Conservation (phyloP, 2,329 filamentous ascomycete genomes). For the Allantophomopsis cytisporea region DNA sequence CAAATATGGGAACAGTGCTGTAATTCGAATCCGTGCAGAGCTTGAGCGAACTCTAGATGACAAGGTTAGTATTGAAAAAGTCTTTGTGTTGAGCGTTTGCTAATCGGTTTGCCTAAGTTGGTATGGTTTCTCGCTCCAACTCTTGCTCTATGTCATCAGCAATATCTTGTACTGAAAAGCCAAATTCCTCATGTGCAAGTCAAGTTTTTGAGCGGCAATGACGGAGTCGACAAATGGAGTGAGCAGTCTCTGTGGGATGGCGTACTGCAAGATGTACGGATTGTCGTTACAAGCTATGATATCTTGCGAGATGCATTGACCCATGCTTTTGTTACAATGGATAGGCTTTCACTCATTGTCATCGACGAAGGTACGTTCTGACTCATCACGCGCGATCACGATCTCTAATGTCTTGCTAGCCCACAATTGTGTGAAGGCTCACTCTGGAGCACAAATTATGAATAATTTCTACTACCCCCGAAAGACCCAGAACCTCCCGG, state of each 20-base stretch:
- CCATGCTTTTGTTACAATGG: slow-evolving; percentile 43
- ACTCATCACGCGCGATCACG: background rate
- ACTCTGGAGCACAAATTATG: slow-evolving; percentile 18
- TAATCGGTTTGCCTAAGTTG: slow-evolving; percentile 18
- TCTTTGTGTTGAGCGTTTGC: background rate
- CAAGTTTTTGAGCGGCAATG: slow-evolving; percentile 35
- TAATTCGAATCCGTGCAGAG: slow-evolving; percentile 52
- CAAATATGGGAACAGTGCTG: slow-evolving; percentile 31
- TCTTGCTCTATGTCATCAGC: slow-evolving; percentile 50
- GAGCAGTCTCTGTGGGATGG: slow-evolving; percentile 42
- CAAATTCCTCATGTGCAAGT: slow-evolving; percentile 40
- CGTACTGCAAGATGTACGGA: slow-evolving; percentile 34
- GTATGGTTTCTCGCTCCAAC: slow-evolving; percentile 63
- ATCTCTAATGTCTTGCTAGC: slow-evolving; percentile 5
- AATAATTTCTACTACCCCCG: slow-evolving; percentile 14
- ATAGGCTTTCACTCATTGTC: slow-evolving; percentile 35
- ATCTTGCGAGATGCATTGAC: slow-evolving; percentile 40
- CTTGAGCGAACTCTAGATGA: slow-evolving; percentile 35
- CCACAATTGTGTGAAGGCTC: slow-evolving; percentile 17
- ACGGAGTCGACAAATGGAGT: slow-evolving; percentile 46
- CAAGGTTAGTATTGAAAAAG: slow-evolving; percentile 31
- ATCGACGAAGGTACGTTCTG: slow-evolving; percentile 43
- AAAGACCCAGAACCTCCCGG: background rate
- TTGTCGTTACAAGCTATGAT: slow-evolving; percentile 46
- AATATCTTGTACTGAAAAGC: slow-evolving; percentile 38